phyloP scores from a whole-genome alignment of 2,329 filamentous ascomycete species.

The Aspergillus caelatus region DNA sequence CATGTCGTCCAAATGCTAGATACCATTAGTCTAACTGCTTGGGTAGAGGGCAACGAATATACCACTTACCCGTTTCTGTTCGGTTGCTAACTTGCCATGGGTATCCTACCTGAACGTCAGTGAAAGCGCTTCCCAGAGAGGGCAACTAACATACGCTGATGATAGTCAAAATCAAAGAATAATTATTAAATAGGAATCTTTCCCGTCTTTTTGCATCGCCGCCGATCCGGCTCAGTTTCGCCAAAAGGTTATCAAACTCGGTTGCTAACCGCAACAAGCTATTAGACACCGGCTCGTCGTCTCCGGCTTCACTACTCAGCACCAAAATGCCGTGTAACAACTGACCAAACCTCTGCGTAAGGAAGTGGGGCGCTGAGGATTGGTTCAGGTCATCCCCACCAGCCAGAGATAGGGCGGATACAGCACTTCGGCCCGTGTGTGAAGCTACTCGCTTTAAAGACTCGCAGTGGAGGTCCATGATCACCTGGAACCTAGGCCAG shows the following conservation, averaged over 20 bases:
- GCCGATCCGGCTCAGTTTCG: conserved; percentile 75
- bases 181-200: conserved; percentile 93
- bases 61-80: conserved; percentile 63
- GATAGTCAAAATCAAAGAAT: conserved; percentile 90
- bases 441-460: conserved; percentile 68
- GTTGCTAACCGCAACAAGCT: conserved; percentile 75
- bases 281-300: conserved; percentile 87
- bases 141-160: conserved; percentile 62
- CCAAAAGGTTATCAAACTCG: conserved; percentile 83
- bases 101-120: conserved; percentile 40
- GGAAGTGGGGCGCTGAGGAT: conserved; percentile 74
- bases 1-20: conserved; percentile 45
- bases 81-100: conserved; percentile 57
- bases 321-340: conserved; percentile 81
- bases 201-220: conserved; percentile 78
- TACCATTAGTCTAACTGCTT: conserved; percentile 16
- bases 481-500: conserved; percentile 91
- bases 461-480: conserved; percentile 92
- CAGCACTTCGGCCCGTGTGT: conserved; percentile 50
- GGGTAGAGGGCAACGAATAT: neutral
- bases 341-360: conserved; percentile 95
- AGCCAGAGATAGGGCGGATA: conserved; percentile 59
- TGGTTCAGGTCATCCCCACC: conserved; percentile 47
- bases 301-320: conserved; percentile 85
- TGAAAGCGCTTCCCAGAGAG: neutral